A percentile compares a stretch with the other conserved stretches of the same genome.
These are phyloP conservation scores for Leishmania guyanensis DNA, from an alignment of 208 protist genomes.

Conservation along the genomic window DNA sequence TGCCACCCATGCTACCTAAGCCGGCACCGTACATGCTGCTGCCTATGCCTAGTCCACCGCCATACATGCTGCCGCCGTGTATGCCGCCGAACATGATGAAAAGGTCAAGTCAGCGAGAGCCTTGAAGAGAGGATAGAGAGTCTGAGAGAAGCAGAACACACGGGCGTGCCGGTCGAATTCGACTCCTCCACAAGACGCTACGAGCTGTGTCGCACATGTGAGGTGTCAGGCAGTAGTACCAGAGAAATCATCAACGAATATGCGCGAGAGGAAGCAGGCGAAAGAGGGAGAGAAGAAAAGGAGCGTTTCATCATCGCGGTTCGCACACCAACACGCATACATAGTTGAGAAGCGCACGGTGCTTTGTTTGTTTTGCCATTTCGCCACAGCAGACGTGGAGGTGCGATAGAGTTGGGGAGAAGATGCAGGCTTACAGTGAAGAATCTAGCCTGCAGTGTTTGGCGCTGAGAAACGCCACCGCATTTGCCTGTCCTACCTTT, in stretches of 20 bases:
- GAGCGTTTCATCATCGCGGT: not conserved
- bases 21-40: constrained; percentile 27
- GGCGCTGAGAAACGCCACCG: not conserved
- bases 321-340: not conserved
- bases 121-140: not conserved
- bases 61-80: constrained; percentile 60
- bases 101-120: not conserved
- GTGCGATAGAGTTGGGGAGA: not conserved
- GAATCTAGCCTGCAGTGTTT: not conserved
- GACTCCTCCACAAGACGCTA: not conserved
- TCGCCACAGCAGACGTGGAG: not conserved
- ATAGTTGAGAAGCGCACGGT: not conserved
- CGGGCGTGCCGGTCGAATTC: not conserved
- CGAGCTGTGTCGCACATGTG: not conserved
- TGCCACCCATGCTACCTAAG: not conserved
- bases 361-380: not conserved
- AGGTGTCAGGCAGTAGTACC: not conserved
- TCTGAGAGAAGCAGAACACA: not conserved
- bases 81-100: constrained; percentile 24
- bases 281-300: not conserved
- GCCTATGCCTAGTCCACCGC: constrained; percentile 25
- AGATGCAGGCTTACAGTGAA: not conserved
- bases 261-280: not conserved
- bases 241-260: not conserved
- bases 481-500: not conserved